phyloP scores from a whole-genome alignment of 2,329 filamentous ascomycete species.

The Beauveria australis region DNA sequence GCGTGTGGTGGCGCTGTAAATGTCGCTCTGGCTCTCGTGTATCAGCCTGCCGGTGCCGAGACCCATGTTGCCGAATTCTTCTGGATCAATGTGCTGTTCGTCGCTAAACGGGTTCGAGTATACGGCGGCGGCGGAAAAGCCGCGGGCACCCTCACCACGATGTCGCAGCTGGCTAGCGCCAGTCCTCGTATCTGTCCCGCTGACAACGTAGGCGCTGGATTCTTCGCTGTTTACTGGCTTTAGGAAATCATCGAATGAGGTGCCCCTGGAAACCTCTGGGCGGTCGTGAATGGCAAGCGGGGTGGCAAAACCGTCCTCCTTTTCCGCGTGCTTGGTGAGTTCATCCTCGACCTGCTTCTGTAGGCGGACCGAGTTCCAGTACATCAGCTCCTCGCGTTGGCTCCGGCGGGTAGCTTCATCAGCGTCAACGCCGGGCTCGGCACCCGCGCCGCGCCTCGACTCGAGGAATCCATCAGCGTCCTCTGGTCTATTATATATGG shows the following conservation, averaged over 20 bases:
- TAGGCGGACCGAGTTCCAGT: conserved; percentile 53
- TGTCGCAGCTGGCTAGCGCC: conserved; percentile 40
- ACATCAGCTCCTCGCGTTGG: conserved; percentile 57
- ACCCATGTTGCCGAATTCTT: conserved; percentile 31
- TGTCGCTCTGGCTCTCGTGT: conserved; percentile 42
- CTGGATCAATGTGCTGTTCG: conserved; percentile 43
- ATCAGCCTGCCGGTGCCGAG: conserved; percentile 34
- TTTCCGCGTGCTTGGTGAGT: conserved; percentile 14
- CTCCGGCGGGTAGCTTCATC: conserved; percentile 53
- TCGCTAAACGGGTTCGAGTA: conserved; percentile 54
- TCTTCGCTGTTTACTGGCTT: conserved; percentile 42
- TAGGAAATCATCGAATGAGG: conserved; percentile 53
- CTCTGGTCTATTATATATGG: conserved; percentile 57
- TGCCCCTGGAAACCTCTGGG: conserved; percentile 21
- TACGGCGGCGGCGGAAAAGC: conserved; percentile 31
- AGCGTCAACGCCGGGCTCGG: conserved; percentile 46
- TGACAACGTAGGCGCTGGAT: conserved; percentile 49
- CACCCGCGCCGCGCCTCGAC: conserved; percentile 35
- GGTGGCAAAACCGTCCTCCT: conserved; percentile 4
- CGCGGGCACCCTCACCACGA: conserved; percentile 37
- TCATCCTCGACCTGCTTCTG: conserved; percentile 34
- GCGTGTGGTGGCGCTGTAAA: conserved; percentile 50
- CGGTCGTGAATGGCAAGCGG: conserved; percentile 14
- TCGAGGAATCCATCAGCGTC: conserved; percentile 56
- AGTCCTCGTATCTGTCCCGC: conserved; percentile 42